Conservation (phyloP, 306 rosid genomes). For the Vicia faba region DNA sequence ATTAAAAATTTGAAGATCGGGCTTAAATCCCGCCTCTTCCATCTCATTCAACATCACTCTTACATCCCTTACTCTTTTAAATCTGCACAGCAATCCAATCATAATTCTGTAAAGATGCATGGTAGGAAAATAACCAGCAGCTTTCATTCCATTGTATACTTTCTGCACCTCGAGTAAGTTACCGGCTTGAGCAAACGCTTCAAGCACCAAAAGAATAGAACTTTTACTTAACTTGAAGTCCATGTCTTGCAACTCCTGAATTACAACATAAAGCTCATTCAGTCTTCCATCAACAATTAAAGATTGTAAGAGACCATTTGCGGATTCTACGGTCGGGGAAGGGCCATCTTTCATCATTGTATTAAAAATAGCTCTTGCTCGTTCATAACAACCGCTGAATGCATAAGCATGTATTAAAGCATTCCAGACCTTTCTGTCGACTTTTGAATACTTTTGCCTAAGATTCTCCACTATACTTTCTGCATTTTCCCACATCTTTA, state of each 20-base stretch:
- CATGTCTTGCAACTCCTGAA: conserved; percentile 95
- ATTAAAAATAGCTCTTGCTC: conserved; percentile 91
- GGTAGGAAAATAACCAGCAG: conserved; percentile 90
- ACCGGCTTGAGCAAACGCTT: conserved; percentile 81
- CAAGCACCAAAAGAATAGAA: conserved; percentile 84
- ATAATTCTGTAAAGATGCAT: conserved; percentile 83
- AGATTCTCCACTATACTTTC: conserved; percentile 85
- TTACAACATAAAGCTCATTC: conserved; percentile 78
- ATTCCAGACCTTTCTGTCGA: conserved; percentile 91
- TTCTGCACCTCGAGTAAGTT: conserved; percentile 88
- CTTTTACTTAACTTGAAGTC: conserved; percentile 86
- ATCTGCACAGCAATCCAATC: conserved; percentile 72
- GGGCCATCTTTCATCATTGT: conserved; percentile 96
- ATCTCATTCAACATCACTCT: conserved; percentile 81
- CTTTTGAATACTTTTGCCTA: conserved; percentile 51
- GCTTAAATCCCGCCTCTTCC: conserved; percentile 86
- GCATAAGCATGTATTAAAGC: conserved; percentile 90
- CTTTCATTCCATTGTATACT: conserved; percentile 92
- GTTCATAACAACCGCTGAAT: conserved; percentile 78
- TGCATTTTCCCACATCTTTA: conserved; percentile 86
- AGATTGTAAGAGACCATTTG: conserved; percentile 81
- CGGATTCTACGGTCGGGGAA: conserved; percentile 78
- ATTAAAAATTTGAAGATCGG: conserved; percentile 79
- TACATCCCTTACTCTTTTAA: conserved; percentile 71
- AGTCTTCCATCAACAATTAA: conserved; percentile 77